Evolutionary conservation across 176 grass and related monocot species (phyloP), one percentile per base, ranked within the genome.

Genomic region (Echinochloa phyllopogon): DNA sequence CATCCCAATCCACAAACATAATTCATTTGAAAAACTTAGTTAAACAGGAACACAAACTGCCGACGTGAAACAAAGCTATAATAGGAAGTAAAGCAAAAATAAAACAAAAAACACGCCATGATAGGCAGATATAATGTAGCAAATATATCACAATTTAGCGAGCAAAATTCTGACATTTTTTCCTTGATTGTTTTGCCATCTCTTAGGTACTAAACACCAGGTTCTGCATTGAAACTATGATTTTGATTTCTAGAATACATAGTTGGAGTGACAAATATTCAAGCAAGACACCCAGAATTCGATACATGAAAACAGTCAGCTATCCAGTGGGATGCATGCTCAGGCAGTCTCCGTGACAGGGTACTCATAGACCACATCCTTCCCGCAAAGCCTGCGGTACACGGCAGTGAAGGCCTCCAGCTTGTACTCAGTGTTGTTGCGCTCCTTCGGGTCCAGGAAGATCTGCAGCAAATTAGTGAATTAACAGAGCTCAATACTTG

Each of bases 351-450:
- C 88, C 0, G 51, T 14, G 3, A 71, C 9, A 10, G 88, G 88
- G 88, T 89, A 89, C 77, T 89, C 88, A 6, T 76, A 89, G 37
- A 45, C 88, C 17, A 95, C 87, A 44, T 90, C 90, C 44, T 95
- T 95, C 16, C 93, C 93, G 2, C 85, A 86, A 11, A 95, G 86
- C 75, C 87, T 92, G 78, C 86, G 88, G 75, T 95, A 92, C 17
- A 95, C 93, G 7, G 89, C 87, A 12, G 67, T 67, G 75, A 95
- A 95, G 39, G 90, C 92, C 79, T 95, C 93, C 64, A 95, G 75
- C 75, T 95, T 95, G 72, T 92, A 95, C 38, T 95, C 90, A 0
- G 93, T 95, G 75, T 89, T 95, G 80, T 95, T 95, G 37, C 93
- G 55, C 83, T 95, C 93, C 85, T 95, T 95, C 0, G 90, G 93